phyloP scores from a whole-genome alignment of 1,139 yeast genomes.

The Debaryomycetaceae sp. region DNA sequence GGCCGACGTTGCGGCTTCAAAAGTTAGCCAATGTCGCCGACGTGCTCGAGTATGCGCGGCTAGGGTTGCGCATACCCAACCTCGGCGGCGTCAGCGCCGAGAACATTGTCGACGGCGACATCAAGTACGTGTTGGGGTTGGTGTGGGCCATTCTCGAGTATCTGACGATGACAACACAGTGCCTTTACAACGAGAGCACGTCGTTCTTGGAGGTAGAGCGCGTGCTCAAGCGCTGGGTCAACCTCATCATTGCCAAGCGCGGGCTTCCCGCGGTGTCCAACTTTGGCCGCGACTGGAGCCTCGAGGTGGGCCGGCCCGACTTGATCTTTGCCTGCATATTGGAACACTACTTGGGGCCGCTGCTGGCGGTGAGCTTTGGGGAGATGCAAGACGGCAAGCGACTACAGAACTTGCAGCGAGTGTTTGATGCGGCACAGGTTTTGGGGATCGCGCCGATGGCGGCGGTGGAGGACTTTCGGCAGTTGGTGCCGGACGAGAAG shows the following conservation, averaged over 20 bases:
- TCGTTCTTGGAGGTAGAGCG: constrained; percentile 29
- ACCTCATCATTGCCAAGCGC: constrained; percentile 17
- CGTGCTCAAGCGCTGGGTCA: constrained; percentile 34
- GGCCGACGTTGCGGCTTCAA: constrained; percentile 54
- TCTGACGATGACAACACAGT: constrained; percentile 32
- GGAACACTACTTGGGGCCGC: constrained; percentile 9
- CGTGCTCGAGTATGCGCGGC: constrained; percentile 51
- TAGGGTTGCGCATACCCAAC: constrained; percentile 47
- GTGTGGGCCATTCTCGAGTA: constrained; percentile 59
- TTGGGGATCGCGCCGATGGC: constrained; percentile 54
- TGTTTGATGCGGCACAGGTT: constrained; percentile 25
- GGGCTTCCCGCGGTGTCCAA: constrained; percentile 19
- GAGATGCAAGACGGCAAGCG: constrained; percentile 32
- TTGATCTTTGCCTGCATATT: constrained; percentile 17
- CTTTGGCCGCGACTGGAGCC: constrained; percentile 38
- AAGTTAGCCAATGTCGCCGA: constrained; percentile 59
- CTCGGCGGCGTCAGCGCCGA: constrained; percentile 63
- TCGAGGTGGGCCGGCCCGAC: constrained; percentile 29
- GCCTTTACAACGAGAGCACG: constrained; percentile 32
- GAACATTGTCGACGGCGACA: constrained; percentile 60
- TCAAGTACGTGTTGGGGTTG: constrained; percentile 59
- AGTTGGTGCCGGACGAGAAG: constrained; percentile 57
- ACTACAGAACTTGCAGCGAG: constrained; percentile 19
- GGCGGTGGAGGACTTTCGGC: constrained; percentile 57
- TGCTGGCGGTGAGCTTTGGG: constrained; percentile 11